A percentile compares a stretch with the other conserved stretches of the same genome.
Evolutionary conservation across 2,329 filamentous ascomycete species (phyloP).

Genomic region (Coleophoma eucalyptorum): DNA sequence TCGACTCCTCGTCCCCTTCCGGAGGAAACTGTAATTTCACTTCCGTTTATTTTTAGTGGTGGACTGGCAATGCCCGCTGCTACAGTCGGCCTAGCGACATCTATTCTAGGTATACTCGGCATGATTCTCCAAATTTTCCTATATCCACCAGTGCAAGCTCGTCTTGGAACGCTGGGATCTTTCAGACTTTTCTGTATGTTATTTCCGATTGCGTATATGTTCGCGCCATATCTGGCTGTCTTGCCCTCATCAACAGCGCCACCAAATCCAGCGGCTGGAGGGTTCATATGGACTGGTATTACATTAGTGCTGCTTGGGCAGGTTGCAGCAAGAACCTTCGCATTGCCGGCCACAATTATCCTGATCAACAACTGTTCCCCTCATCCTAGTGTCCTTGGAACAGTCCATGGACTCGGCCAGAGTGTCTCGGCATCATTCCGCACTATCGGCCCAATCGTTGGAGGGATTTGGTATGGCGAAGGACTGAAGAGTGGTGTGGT

Average conservation of each 20-base stretch:
- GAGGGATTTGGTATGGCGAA: conserved; percentile 48
- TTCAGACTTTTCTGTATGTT: conserved; percentile 63
- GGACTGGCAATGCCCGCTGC: conserved; percentile 65
- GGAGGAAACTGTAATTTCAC: conserved; percentile 9
- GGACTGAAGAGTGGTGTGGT: conserved; percentile 50
- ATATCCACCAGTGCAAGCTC: conserved; percentile 62
- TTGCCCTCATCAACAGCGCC: conserved; percentile 23
- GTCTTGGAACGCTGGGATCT: conserved; percentile 62
- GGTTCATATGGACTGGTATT: conserved; percentile 53
- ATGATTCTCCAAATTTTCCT: conserved; percentile 65
- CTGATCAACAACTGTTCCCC: conserved; percentile 58
- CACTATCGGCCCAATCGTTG: conserved; percentile 51
- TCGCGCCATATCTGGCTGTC: conserved; percentile 64
- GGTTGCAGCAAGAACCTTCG: conserved; percentile 55
- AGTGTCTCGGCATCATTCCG: conserved; percentile 49
- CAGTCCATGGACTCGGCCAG: conserved; percentile 55
- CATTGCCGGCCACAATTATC: conserved; percentile 54
- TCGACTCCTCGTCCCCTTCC: conserved; percentile 46
- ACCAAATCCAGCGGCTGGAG: conserved; percentile 34
- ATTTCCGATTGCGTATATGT: conserved; percentile 63
- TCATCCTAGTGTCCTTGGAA: conserved; percentile 50
- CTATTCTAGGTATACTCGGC: conserved; percentile 65
- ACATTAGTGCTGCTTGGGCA: conserved; percentile 49
- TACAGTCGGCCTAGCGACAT: conserved; percentile 65
- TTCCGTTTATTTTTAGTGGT: conserved; percentile 45